These are phyloP conservation scores for Aechmea fasciata DNA, from an alignment of 176 grass and related monocot genomes.

Conservation along the genomic window DNA sequence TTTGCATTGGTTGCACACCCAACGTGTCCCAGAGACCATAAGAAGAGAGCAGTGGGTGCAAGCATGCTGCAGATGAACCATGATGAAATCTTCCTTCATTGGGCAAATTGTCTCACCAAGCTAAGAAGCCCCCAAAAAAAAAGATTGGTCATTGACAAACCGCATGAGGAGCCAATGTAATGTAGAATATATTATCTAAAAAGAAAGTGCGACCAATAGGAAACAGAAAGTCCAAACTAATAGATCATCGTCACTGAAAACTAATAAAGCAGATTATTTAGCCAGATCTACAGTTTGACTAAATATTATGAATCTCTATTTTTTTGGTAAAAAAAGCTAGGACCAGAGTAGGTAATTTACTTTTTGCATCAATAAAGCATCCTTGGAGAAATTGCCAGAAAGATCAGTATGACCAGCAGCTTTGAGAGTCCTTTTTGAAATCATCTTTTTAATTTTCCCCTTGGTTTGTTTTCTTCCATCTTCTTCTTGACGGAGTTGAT, in stretches of 20 bases:
- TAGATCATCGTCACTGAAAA: too few relatives aligned
- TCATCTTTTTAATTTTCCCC: conserved; percentile 42
- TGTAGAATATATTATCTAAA: background rate
- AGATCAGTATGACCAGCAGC: conserved; percentile 63
- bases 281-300: background rate
- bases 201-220: background rate
- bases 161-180: background rate
- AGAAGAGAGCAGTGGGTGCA: conserved; percentile 77
- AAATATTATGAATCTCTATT: background rate
- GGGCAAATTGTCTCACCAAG: conserved; percentile 75
- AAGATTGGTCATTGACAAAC: background rate
- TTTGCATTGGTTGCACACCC: conserved; percentile 75
- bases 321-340: background rate
- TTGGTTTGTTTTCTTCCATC: conserved; percentile 21
- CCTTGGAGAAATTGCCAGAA: conserved; percentile 50
- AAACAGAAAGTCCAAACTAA: too few relatives aligned
- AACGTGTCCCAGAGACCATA: conserved; percentile 54
- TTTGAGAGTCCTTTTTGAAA: conserved; percentile 39
- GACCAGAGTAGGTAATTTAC: conserved; percentile 16
- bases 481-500: conserved; percentile 57
- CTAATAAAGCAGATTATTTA: background rate
- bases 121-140: conserved; percentile 13
- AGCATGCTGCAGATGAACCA: conserved; percentile 73
- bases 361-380: conserved; percentile 72
- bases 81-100: conserved; percentile 92